These are phyloP conservation scores for Polyplosphaeria fusca DNA, from an alignment of 495 filamentous ascomycete species.

Conservation along the genomic window DNA sequence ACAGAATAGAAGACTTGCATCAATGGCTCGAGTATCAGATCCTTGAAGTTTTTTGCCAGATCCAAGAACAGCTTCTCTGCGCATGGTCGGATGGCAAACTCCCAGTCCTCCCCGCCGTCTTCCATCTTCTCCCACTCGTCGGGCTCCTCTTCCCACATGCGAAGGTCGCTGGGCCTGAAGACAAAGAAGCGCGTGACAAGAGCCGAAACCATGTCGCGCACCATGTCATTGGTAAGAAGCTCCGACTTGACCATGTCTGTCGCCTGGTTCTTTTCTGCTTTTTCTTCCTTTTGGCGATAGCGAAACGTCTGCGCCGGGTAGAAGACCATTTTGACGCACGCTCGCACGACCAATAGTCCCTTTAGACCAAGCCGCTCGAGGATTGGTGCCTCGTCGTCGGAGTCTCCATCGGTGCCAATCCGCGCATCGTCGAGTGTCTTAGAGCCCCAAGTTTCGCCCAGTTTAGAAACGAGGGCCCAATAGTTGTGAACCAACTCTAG, in stretches of 20 bases:
- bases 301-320: conserved; percentile 75
- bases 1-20: conserved; percentile 73
- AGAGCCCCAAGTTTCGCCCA: conserved; percentile 67
- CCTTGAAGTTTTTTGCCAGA: conserved; percentile 80
- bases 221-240: conserved; percentile 69
- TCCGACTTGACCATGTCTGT: conserved; percentile 62
- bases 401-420: conserved; percentile 51
- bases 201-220: conserved; percentile 73
- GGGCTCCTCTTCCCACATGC: conserved; percentile 87
- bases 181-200: conserved; percentile 85
- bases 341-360: conserved; percentile 76
- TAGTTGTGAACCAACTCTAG: conserved; percentile 72
- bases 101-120: conserved; percentile 75
- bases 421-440: conserved; percentile 41
- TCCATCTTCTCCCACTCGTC: conserved; percentile 89
- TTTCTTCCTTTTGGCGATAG: conserved; percentile 66
- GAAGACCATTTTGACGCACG: conserved; percentile 79
- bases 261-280: conserved; percentile 64
- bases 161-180: conserved; percentile 77
- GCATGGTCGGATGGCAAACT: conserved; percentile 85
- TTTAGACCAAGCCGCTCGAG: conserved; percentile 75
- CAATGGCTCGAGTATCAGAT: conserved; percentile 69
- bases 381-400: conserved; percentile 53
- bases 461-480: conserved; percentile 72
- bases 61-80: conserved; percentile 93